Evolutionary conservation across 2,329 filamentous ascomycete species (phyloP).

Genomic region (Aspergillus sojae): DNA sequence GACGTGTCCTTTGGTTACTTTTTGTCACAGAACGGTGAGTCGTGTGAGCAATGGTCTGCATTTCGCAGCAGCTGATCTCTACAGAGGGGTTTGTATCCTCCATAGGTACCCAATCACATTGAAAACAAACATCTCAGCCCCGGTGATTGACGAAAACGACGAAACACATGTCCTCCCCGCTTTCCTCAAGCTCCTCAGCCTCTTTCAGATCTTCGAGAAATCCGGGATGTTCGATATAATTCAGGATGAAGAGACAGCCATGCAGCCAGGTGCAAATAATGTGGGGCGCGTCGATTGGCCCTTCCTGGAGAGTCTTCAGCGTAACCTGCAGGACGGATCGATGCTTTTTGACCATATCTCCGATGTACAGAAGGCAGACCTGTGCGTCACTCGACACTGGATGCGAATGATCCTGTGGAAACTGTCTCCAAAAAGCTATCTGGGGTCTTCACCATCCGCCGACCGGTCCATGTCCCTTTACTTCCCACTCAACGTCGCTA

Average conservation of each 20-base stretch:
- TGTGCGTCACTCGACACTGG: constrained; percentile 55
- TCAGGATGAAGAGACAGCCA: constrained; percentile 28
- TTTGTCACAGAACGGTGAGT: constrained; percentile 50
- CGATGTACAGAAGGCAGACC: constrained; percentile 54
- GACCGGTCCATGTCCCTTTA: constrained; percentile 10
- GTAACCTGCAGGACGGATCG: constrained; percentile 46
- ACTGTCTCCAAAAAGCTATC: constrained; percentile 36
- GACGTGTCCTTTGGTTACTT: constrained; percentile 52
- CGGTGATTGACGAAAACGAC: constrained; percentile 42
- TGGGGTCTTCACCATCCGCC: constrained; percentile 21
- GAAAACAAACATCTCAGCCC: constrained; percentile 44
- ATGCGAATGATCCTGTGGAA: constrained; percentile 56
- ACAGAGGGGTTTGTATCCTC: constrained; percentile 53
- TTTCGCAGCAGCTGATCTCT: neutral
- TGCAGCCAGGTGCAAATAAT: neutral
- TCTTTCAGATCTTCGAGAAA: constrained; percentile 56
- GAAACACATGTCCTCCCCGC: constrained; percentile 51
- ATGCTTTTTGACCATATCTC: constrained; percentile 46
- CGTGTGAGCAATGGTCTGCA: neutral
- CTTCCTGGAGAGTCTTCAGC: constrained; percentile 38
- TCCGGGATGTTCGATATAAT: constrained; percentile 54
- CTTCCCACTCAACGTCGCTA: constrained; percentile 48
- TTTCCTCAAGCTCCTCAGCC: constrained; percentile 53
- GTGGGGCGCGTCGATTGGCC: constrained; percentile 36
- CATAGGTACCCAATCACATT: constrained; percentile 54